These are phyloP conservation scores for Geum urbanum DNA, from an alignment of 306 rosid genomes.

Conservation along the genomic window DNA sequence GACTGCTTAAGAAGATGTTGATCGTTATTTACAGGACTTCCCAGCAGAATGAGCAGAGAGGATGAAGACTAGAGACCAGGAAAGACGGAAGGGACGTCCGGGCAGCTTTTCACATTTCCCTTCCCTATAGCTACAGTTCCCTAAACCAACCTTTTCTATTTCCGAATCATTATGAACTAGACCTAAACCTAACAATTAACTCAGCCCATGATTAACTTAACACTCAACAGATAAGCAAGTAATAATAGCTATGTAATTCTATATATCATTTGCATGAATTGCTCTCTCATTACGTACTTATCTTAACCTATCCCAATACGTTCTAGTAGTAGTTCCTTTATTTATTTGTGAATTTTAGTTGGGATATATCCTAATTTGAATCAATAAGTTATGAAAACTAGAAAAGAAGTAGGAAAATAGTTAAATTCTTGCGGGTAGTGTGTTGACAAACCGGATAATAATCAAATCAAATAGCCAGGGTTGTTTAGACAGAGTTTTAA, in stretches of 20 bases:
- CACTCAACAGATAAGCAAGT: too few species aligned
- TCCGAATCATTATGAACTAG: conserved; percentile 27
- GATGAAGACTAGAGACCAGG: background rate
- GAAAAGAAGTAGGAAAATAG: background rate
- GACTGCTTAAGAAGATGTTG: too few species aligned
- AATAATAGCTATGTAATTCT: too few species aligned
- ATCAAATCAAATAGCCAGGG: conserved; percentile 9
- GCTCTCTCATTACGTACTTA: too few species aligned
- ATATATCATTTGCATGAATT: too few species aligned
- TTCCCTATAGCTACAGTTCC: background rate
- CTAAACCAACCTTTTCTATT: background rate
- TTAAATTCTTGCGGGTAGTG: conserved; percentile 21
- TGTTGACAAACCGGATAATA: conserved; percentile 7
- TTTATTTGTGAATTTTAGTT: too few species aligned
- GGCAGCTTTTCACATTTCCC: background rate
- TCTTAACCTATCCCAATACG: too few species aligned
- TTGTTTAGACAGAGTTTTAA: background rate
- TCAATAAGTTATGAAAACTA: too few species aligned
- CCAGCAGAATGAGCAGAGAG: background rate
- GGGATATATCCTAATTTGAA: too few species aligned
- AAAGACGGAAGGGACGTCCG: conserved; percentile 5
- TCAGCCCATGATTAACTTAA: background rate
- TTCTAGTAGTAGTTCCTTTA: too few species aligned
- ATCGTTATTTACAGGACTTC: too few species aligned
- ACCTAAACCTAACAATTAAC: background rate